These are phyloP conservation scores for Torrubiellomyces zombiae DNA, from an alignment of 2,329 filamentous ascomycete species.

Conservation along the genomic window DNA sequence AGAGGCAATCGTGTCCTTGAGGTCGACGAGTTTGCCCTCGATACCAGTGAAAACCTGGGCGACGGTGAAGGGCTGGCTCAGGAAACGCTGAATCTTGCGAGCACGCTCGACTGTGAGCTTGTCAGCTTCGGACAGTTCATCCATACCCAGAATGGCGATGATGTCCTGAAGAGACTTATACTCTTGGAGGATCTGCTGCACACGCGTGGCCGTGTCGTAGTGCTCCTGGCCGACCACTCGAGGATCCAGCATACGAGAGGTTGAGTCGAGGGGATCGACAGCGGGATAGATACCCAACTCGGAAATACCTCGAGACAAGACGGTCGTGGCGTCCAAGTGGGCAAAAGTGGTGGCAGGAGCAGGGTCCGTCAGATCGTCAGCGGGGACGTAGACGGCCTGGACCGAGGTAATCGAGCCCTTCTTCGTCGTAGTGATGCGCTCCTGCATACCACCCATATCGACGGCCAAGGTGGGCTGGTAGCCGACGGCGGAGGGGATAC, in stretches of 20 bases:
- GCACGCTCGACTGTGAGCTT: conserved; percentile 99
- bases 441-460: conserved; percentile 99
- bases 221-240: conserved; percentile 97
- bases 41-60: conserved; percentile 75
- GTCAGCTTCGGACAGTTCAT: conserved; percentile 96
- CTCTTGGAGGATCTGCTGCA: conserved; percentile 99
- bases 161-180: conserved; percentile 99
- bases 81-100: conserved; percentile 99
- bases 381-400: conserved; percentile 99
- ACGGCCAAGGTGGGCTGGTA: conserved; percentile 98
- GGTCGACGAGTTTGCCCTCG: conserved; percentile 89
- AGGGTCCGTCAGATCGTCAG: conserved; percentile 99
- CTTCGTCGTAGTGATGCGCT: conserved; percentile 98
- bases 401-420: conserved; percentile 99
- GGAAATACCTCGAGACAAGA: conserved; percentile 99
- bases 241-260: conserved; percentile 98
- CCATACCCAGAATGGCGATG: conserved; percentile 99
- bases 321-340: conserved; percentile 99
- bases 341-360: conserved; percentile 98
- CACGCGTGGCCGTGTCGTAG: conserved; percentile 84
- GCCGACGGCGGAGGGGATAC: conserved; percentile 99
- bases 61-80: conserved; percentile 96
- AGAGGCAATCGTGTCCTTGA: conserved; percentile 93
- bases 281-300: conserved; percentile 99
- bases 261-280: conserved; percentile 98